Evolutionary conservation across 371 early-diverging fungal species (phyloP).

Genomic region (Mortierella sp.): DNA sequence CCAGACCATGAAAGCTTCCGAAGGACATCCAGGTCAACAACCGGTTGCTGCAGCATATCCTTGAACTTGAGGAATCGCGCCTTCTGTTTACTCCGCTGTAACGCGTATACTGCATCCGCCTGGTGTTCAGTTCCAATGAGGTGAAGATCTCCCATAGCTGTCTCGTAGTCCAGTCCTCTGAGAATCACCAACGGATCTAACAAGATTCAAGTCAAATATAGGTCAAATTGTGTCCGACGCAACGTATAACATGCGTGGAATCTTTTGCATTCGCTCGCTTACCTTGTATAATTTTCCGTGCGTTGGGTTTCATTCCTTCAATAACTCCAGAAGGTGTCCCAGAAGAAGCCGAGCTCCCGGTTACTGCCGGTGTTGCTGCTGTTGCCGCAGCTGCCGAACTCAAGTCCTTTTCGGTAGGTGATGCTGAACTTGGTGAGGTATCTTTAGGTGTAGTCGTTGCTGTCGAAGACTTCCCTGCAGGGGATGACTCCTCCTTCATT

Average conservation of each 20-base stretch:
- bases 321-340: conserved; percentile 18
- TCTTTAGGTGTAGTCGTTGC: not conserved
- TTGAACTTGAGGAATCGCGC: conserved; percentile 73
- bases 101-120: conserved; percentile 39
- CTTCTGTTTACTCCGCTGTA: conserved; percentile 48
- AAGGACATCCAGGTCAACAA: conserved; percentile 86
- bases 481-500: not conserved
- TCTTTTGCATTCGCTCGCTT: not conserved
- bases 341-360: not conserved
- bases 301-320: conserved; percentile 52
- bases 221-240: not conserved
- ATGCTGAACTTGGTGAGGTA: not conserved
- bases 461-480: not conserved
- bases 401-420: not conserved
- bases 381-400: not conserved
- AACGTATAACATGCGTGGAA: not conserved
- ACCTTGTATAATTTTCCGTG: conserved; percentile 49
- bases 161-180: conserved; percentile 44
- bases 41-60: conserved; percentile 76
- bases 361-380: not conserved
- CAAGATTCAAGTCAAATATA: not conserved
- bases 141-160: conserved; percentile 55
- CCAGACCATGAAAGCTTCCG: conserved; percentile 93
- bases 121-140: conserved; percentile 53
- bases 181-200: conserved; percentile 52